Conservation (phyloP, 2,329 filamentous ascomycete genomes). For the Ceratocystis papillata region DNA sequence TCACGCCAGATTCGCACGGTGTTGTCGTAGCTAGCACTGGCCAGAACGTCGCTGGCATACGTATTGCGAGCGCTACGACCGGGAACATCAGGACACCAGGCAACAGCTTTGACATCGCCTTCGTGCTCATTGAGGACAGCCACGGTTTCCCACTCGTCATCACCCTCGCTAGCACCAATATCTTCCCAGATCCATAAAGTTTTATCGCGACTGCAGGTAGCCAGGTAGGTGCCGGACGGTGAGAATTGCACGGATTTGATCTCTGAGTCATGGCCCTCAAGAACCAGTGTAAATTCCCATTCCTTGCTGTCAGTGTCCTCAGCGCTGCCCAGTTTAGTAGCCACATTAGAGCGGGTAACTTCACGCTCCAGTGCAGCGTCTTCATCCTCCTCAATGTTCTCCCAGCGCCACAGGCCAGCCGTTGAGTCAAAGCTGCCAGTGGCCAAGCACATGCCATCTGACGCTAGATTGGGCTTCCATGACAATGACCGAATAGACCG, state of each 20-base stretch:
- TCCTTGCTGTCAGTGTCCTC: conserved; percentile 47
- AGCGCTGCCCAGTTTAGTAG: conserved; percentile 25
- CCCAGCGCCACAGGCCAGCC: conserved; percentile 70
- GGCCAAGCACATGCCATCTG: conserved; percentile 62
- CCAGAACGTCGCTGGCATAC: conserved; percentile 61
- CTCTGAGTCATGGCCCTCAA: conserved; percentile 92
- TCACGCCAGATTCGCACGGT: conserved; percentile 81
- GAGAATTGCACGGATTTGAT: conserved; percentile 72
- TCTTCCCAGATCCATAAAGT: conserved; percentile 99
- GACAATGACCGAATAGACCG: conserved; percentile 75
- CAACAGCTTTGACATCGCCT: conserved; percentile 86
- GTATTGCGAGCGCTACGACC: conserved; percentile 38
- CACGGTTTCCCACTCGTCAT: conserved; percentile 94
- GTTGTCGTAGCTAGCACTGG: conserved; percentile 89
- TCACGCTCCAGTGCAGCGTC: conserved; percentile 25
- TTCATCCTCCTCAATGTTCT: conserved; percentile 28
- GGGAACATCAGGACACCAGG: conserved; percentile 69
- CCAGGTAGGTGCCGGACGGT: conserved; percentile 64
- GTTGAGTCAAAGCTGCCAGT: conserved; percentile 91
- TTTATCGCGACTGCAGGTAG: conserved; percentile 87
- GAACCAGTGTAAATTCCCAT: conserved; percentile 83
- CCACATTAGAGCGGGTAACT: conserved; percentile 21
- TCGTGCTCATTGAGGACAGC: conserved; percentile 91
- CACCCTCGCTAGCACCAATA: conserved; percentile 57
- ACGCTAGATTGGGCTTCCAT: conserved; percentile 67